Evolutionary conservation across 176 grass and related monocot genomes (phyloP), one percentile per base, ranked within the genome.

Genomic region (Oryza officinalis): DNA sequence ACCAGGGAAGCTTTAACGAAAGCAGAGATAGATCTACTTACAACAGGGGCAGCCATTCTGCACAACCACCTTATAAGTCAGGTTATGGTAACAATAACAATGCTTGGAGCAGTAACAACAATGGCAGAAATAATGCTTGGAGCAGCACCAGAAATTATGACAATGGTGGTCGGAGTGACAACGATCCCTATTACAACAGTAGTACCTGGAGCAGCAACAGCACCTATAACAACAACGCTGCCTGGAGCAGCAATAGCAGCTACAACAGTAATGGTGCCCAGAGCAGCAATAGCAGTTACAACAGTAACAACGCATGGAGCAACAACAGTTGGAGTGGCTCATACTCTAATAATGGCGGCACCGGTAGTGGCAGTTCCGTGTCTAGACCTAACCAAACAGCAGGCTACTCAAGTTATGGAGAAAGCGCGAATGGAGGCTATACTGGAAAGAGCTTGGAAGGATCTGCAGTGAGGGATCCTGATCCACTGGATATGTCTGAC

Each of bases 401-500:
- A 10, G 27, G 38, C 41, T 70, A 74, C 15, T 71, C 86, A 18
- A 78, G 71, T 65, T 81, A 49, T 40, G 65, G 64, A 71, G 88
- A 84, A 40, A 67, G n/a, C 66, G 87, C 86, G 72, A 88, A 82
- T 38, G 27, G 72, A 11, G 75, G 71, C 41, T 84, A 91, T 69
- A 69, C 76, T 63, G 82, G 96, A 65, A 91, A 93, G 85, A 95
- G 88, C 25, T 82, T 93, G 76, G 96, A 98, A 90, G 96, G 93
- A 68, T 98, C 93, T 66, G 89, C 87, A 12, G 91, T 94, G 49
- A 96, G 79, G 80, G 91, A 98, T 87, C 72, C 87, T 77, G 91
- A 96, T 88, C 91, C 93, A 64, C 65, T 99, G 20, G 96, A 99
- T 87, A 99, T 99, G 96, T 99, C 96, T 0, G 93, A 96, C 87